Evolutionary conservation across 2,329 filamentous ascomycete genomes (phyloP).

Genomic region (Phialophora macrospora): DNA sequence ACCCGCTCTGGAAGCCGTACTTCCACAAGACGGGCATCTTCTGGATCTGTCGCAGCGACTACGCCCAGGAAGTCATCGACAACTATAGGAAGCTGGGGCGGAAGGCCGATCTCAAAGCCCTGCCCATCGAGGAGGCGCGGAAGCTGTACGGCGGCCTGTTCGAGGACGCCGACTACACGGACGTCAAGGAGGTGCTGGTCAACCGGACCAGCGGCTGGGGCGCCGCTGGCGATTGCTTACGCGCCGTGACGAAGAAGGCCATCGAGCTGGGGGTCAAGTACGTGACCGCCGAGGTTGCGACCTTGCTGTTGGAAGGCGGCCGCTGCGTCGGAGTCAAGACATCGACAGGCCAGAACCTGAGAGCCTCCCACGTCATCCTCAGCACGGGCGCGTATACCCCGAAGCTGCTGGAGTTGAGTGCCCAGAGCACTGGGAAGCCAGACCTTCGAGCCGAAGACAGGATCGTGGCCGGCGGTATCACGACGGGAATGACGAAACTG

Average conservation of each 20-base stretch:
- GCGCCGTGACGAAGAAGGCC: constrained; percentile 59
- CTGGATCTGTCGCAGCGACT: constrained; percentile 54
- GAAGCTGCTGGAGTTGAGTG: constrained; percentile 52
- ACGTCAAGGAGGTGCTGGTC: constrained; percentile 63
- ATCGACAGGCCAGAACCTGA: constrained; percentile 38
- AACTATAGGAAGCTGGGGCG: constrained; percentile 58
- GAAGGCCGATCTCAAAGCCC: constrained; percentile 52
- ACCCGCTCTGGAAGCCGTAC: constrained; percentile 49
- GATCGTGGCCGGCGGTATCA: constrained; percentile 56
- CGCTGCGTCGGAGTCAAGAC: constrained; percentile 45
- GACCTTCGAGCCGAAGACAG: constrained; percentile 58
- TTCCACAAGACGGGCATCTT: constrained; percentile 60
- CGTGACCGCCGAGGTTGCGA: constrained; percentile 57
- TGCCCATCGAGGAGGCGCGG: constrained; percentile 60
- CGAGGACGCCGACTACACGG: constrained; percentile 63
- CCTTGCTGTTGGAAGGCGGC: constrained; percentile 56
- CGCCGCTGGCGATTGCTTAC: constrained; percentile 63
- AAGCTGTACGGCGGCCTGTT: constrained; percentile 64
- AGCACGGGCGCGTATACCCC: constrained; percentile 45
- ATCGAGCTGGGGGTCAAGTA: constrained; percentile 65
- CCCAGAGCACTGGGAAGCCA: constrained; percentile 42
- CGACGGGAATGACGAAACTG: constrained; percentile 55
- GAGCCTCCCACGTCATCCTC: constrained; percentile 42
- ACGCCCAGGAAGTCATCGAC: constrained; percentile 55
- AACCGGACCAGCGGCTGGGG: constrained; percentile 68